Percentiles rank a stretch among this genome's conserved stretches.
These are phyloP conservation scores for Immersiella caudata DNA, from an alignment of 495 filamentous ascomycete species.

Conservation along the genomic window DNA sequence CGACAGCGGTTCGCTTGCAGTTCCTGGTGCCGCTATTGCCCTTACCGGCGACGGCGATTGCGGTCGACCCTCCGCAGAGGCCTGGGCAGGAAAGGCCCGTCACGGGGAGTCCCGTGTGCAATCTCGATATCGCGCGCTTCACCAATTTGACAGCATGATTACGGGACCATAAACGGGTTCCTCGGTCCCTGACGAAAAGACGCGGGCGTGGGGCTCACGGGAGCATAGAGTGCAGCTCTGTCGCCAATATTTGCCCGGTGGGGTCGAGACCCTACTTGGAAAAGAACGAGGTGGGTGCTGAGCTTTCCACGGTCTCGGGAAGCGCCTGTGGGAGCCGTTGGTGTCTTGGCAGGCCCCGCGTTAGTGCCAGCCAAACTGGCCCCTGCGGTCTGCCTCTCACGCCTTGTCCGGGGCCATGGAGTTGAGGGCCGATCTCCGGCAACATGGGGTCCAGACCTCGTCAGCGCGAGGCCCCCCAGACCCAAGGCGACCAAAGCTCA, in stretches of 20 bases:
- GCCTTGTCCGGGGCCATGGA: slow-evolving; percentile 8
- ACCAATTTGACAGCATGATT: neutral
- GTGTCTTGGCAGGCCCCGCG: slow-evolving; percentile 12
- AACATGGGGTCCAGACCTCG: neutral
- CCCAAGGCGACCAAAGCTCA: neutral
- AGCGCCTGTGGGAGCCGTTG: slow-evolving; percentile 13
- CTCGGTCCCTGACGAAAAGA: neutral
- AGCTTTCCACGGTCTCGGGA: slow-evolving; percentile 14
- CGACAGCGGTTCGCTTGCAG: neutral
- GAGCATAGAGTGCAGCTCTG: neutral
- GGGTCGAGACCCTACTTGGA: no score
- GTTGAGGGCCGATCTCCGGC: slow-evolving; percentile 14
- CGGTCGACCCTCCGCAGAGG: neutral
- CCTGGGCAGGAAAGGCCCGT: neutral
- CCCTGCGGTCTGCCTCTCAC: neutral
- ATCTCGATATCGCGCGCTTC: neutral
- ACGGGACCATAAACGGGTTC: neutral
- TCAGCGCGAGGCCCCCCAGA: neutral
- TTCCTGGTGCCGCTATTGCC: neutral
- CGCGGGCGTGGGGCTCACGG: neutral
- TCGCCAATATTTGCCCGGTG: neutral
- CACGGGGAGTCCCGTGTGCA: neutral
- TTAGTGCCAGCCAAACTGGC: neutral
- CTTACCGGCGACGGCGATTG: neutral
- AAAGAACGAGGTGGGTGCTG: neutral